These are phyloP conservation scores for Noccaea caerulescens DNA, from an alignment of 345 rosid species.

Conservation along the genomic window DNA sequence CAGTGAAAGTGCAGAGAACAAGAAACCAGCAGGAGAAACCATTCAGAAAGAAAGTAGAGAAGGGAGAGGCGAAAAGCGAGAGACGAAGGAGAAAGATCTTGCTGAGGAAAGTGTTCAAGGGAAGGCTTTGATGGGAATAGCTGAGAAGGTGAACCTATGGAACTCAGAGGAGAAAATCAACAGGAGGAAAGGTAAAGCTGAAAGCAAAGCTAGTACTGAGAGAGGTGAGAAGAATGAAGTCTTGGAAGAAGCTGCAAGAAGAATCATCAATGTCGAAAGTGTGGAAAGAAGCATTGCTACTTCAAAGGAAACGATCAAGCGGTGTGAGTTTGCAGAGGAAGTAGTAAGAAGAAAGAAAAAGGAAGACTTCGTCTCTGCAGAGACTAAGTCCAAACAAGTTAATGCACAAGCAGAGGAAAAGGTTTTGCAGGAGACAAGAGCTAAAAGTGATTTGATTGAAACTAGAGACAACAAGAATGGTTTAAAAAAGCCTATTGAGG, in stretches of 20 bases:
- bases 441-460: not conserved
- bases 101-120: constrained; percentile 24
- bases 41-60: constrained; percentile 17
- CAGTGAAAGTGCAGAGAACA: constrained; percentile 24
- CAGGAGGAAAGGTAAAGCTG: constrained; percentile 14
- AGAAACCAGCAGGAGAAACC: constrained; percentile 16
- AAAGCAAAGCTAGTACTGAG: constrained; percentile 4
- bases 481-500: constrained; percentile 27
- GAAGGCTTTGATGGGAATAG: constrained; percentile 23
- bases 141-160: constrained; percentile 41
- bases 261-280: constrained; percentile 22
- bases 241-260: constrained; percentile 35
- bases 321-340: constrained; percentile 8
- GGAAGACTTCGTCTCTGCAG: constrained; percentile 26
- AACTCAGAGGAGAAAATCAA: constrained; percentile 34
- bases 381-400: constrained; percentile 23
- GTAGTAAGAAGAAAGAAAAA: constrained; percentile 22
- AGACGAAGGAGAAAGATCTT: constrained; percentile 11
- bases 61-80: constrained; percentile 11
- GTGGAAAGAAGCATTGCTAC: constrained; percentile 31
- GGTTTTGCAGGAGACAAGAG: not conserved
- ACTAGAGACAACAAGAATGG: not conserved
- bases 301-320: not conserved
- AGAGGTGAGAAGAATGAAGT: constrained; percentile 30
- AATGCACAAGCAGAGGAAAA: constrained; percentile 22